phyloP scores from a whole-genome alignment of 768 basidiomycete genomes.

The Tylopilus intermedius region DNA sequence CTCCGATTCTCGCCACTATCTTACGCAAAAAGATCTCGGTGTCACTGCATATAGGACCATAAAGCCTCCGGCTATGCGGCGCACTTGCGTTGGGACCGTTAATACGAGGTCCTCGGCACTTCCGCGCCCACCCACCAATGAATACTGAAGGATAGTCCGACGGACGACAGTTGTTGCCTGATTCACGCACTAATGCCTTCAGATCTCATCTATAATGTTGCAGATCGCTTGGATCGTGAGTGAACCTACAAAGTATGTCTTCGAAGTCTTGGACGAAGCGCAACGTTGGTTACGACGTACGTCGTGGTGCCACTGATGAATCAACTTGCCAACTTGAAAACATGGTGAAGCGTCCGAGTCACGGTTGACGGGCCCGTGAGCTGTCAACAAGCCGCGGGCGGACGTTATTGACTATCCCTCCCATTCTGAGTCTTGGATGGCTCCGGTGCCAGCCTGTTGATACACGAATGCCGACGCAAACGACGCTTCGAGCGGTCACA shows the following conservation, averaged over 20 bases:
- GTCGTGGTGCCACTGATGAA: no score
- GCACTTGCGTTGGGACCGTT: not conserved
- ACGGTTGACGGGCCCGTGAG: no score
- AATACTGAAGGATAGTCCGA: not conserved
- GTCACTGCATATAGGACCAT: slow-evolving; percentile 5
- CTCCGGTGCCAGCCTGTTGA: no score
- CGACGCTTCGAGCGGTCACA: no score
- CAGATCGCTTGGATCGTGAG: not conserved
- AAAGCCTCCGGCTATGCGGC: not conserved
- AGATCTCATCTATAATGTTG: slow-evolving; percentile 3
- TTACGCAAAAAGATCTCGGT: not conserved
- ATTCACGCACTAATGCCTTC: not conserved
- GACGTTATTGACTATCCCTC: no score
- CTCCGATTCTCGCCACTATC: not conserved
- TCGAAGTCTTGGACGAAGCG: not conserved
- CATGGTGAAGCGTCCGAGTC: no score
- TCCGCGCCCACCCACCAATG: slow-evolving; percentile 2
- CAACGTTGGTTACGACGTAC: no score
- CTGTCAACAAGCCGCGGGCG: no score
- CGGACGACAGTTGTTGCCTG: not conserved
- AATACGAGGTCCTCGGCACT: slow-evolving; percentile 18
- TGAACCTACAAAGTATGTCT: not conserved
- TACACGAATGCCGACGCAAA: no score
- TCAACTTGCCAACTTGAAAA: no score
- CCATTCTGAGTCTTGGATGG: no score